These are phyloP conservation scores for Phoma herbarum DNA, from an alignment of 2,329 filamentous ascomycete species.

Conservation along the genomic window DNA sequence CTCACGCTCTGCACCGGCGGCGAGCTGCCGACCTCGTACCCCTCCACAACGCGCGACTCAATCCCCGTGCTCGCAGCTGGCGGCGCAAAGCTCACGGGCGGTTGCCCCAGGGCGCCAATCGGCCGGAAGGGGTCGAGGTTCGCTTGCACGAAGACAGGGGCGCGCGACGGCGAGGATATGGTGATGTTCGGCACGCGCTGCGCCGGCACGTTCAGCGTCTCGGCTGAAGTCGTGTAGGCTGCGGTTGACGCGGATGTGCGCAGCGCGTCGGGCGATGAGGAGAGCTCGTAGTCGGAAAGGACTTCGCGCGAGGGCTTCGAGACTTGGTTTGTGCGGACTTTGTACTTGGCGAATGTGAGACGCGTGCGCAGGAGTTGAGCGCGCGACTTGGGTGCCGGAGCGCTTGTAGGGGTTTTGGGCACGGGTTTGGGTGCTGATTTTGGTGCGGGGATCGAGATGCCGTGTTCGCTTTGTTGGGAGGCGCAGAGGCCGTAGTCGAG, in stretches of 20 bases:
- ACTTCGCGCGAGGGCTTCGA: conserved; percentile 70
- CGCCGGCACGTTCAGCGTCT: neutral
- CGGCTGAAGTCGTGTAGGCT: conserved; percentile 24
- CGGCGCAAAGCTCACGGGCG: conserved; percentile 51
- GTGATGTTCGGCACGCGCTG: conserved; percentile 40
- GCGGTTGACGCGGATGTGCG: conserved; percentile 22
- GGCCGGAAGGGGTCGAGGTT: conserved; percentile 45
- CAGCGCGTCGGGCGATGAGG: conserved; percentile 29
- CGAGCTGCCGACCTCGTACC: conserved; percentile 41
- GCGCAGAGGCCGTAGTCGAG: conserved; percentile 58
- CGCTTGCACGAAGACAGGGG: conserved; percentile 39
- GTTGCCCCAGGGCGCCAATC: conserved; percentile 45
- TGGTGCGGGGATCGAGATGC: conserved; percentile 13
- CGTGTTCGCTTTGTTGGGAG: conserved; percentile 49
- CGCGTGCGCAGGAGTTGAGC: conserved; percentile 72
- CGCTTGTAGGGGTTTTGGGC: conserved; percentile 20
- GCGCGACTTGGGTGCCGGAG: conserved; percentile 56
- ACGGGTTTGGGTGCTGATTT: neutral
- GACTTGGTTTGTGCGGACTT: conserved; percentile 76
- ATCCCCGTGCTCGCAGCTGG: conserved; percentile 39
- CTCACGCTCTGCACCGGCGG: conserved; percentile 30
- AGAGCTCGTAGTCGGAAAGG: conserved; percentile 42
- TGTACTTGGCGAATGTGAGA: conserved; percentile 77
- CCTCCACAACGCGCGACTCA: conserved; percentile 50
- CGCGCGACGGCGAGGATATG: conserved; percentile 38